Evolutionary conservation across 257 asterid genomes (phyloP).

Genomic region (Solanum sejunctum): DNA sequence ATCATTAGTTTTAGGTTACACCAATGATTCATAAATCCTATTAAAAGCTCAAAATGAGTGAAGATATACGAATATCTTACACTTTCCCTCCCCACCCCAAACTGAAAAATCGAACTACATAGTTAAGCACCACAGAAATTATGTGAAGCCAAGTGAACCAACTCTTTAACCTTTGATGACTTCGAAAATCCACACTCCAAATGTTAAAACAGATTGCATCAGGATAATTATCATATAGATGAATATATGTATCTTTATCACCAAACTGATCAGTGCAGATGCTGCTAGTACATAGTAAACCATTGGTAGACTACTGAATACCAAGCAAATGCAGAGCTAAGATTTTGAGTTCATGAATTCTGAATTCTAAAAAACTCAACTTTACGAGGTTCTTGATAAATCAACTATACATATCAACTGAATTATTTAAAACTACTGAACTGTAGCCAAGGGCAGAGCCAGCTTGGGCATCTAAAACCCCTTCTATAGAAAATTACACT

Average conservation of each 20-base stretch:
- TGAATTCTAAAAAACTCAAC: background rate
- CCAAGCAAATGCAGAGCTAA: background rate
- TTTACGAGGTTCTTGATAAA: background rate
- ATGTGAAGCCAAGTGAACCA: background rate
- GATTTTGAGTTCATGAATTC: background rate
- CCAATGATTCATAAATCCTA: background rate
- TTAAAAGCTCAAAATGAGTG: background rate
- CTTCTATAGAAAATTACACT: too few relatives aligned
- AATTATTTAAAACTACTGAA: background rate
- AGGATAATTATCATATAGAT: background rate
- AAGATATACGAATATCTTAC: background rate
- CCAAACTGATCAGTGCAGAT: background rate
- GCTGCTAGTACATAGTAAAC: background rate
- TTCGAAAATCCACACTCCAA: background rate
- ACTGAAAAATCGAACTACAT: background rate
- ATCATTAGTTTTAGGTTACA: background rate
- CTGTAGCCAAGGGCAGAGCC: too few relatives aligned
- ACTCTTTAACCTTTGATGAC: background rate
- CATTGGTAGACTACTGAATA: background rate
- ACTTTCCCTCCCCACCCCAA: background rate
- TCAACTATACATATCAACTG: background rate
- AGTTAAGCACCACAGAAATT: background rate
- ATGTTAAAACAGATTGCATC: background rate
- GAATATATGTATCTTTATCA: background rate
- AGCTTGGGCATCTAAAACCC: too few relatives aligned